Evolutionary conservation across 2,329 filamentous ascomycete genomes (phyloP).

Genomic region (Ascosphaera apis): DNA sequence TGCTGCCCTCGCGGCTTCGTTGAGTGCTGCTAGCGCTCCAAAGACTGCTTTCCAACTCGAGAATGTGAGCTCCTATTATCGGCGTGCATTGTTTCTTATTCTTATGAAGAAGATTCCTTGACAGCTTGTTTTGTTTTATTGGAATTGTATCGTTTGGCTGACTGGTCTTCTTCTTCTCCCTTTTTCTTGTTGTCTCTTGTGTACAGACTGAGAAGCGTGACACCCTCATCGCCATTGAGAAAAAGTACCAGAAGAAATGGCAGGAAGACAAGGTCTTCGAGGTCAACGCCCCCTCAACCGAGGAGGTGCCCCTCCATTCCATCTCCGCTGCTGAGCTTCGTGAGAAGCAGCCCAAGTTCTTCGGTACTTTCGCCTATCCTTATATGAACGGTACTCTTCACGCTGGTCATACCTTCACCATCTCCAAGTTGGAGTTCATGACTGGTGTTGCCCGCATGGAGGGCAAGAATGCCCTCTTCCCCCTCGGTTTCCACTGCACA

Average conservation of each 20-base stretch:
- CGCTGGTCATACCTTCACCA: constrained; percentile 78
- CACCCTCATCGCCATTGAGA: constrained; percentile 58
- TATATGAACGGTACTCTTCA: constrained; percentile 82
- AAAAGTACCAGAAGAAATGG: constrained; percentile 81
- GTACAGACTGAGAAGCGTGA: constrained; percentile 66
- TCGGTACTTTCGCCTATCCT: constrained; percentile 53
- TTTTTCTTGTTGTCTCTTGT: constrained; percentile 6
- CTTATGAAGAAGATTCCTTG: no score
- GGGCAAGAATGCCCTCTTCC: constrained; percentile 69
- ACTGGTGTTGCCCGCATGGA: constrained; percentile 73
- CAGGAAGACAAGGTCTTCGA: constrained; percentile 58
- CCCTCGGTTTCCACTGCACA: constrained; percentile 86
- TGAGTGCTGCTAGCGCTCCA: constrained; percentile 29
- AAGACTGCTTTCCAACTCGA: constrained; percentile 44
- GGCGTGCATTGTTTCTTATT: constrained; percentile 1
- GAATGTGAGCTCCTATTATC: constrained; percentile 20
- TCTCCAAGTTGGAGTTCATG: constrained; percentile 81
- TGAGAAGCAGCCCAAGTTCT: constrained; percentile 72
- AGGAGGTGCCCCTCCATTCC: constrained; percentile 53
- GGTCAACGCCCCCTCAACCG: constrained; percentile 55
- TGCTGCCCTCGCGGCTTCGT: constrained; percentile 32
- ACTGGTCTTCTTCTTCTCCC: constrained; percentile 10
- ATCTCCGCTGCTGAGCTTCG: constrained; percentile 53
- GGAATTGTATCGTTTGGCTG: constrained; percentile 6
- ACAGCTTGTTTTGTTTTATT: no score